Evolutionary conservation across 164 flowering plant species (phyloP).

Genomic region (grape (Vitis vinifera)): ASM3070453v1 NC_081819.1:19664001-19664500

Average conservation of each 20-base stretch:
- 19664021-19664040: constrained; percentile 19
- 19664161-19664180: constrained; percentile 26
- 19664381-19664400: constrained; percentile 34
- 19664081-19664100: constrained; percentile 10
- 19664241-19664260: too few relatives aligned
- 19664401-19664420: constrained; percentile 24
- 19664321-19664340: constrained; percentile 7
- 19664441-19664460: constrained; percentile 29
- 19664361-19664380: constrained; percentile 43
- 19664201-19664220: constrained; percentile 26
- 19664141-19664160: constrained; percentile 13
- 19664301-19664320: too few relatives aligned
- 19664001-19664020: constrained; percentile 13
- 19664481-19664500: constrained; percentile 21
- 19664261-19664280: too few relatives aligned
- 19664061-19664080: constrained; percentile 18
- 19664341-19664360: constrained; percentile 28
- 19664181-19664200: constrained; percentile 11
- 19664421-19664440: constrained; percentile 25
- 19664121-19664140: constrained; percentile 12
- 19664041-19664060: constrained; percentile 23
- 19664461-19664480: constrained; percentile 17
- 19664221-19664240: constrained; percentile 32
- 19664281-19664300: too few relatives aligned
- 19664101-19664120: not conserved